These are phyloP conservation scores for Ceratopteris richardii DNA, from an alignment of 75 land plant genomes.

Conservation along the genomic window DNA sequence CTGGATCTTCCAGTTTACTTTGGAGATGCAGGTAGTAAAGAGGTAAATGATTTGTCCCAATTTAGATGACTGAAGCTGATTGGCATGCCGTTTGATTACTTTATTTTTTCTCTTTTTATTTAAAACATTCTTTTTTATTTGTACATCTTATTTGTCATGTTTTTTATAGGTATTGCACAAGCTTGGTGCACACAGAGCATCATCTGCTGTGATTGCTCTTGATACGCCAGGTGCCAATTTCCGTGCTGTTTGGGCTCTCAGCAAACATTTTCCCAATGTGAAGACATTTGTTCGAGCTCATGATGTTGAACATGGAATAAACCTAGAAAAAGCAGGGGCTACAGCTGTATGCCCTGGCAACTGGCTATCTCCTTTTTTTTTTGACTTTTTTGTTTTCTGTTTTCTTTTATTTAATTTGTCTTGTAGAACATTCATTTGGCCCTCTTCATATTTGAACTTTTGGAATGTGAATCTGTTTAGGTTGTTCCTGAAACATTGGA, in stretches of 20 bases:
- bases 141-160: slow-evolving; percentile 1
- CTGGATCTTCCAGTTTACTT: slow-evolving; percentile 96
- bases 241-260: slow-evolving; percentile 94
- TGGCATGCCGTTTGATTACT: too few species aligned
- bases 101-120: too few species aligned
- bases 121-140: too few species aligned
- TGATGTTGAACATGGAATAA: slow-evolving; percentile 96
- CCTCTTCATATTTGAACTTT: too few species aligned
- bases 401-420: too few species aligned
- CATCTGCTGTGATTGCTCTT: slow-evolving; percentile 90
- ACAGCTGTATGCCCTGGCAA: slow-evolving; percentile 64
- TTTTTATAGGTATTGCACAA: slow-evolving; percentile 75
- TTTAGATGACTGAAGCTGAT: too few species aligned
- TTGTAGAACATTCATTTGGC: slow-evolving; percentile 6
- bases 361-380: neutral
- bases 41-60: slow-evolving; percentile 38
- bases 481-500: slow-evolving; percentile 98
- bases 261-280: slow-evolving; percentile 92
- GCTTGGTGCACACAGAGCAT: slow-evolving; percentile 95
- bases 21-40: slow-evolving; percentile 98
- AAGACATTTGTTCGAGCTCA: slow-evolving; percentile 99
- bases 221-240: slow-evolving; percentile 98
- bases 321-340: slow-evolving; percentile 99
- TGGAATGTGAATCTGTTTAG: too few species aligned
- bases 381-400: neutral